These are phyloP conservation scores for Macrolepiota fuliginosa DNA, from an alignment of 768 basidiomycete genomes.

Conservation along the genomic window DNA sequence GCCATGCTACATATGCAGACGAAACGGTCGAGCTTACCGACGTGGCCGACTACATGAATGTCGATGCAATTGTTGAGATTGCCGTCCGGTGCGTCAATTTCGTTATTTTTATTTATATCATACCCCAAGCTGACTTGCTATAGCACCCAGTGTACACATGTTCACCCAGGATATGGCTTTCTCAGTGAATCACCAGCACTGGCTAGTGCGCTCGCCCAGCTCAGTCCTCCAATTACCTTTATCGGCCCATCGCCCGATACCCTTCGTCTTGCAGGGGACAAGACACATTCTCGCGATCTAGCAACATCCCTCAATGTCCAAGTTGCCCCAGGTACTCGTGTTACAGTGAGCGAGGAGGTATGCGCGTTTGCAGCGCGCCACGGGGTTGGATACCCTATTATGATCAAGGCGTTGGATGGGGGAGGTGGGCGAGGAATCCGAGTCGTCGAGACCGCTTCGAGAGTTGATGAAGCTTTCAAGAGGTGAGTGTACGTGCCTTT, in stretches of 20 bases:
- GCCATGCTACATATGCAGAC: constrained; percentile 78
- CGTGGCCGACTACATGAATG: constrained; percentile 43
- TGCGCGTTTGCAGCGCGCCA: constrained; percentile 20
- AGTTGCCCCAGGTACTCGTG: constrained; percentile 29
- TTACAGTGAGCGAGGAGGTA: constrained; percentile 25
- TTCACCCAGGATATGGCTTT: constrained; percentile 74
- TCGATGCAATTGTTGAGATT: constrained; percentile 26
- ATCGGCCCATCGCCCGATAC: constrained; percentile 80
- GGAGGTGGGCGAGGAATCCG: constrained; percentile 91
- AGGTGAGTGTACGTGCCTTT: constrained; percentile 30
- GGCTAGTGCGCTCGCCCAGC: constrained; percentile 73
- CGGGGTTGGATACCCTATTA: constrained; percentile 46
- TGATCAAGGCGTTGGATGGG: constrained; percentile 91
- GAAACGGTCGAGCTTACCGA: constrained; percentile 86
- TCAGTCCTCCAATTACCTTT: constrained; percentile 61
- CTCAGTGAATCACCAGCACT: constrained; percentile 83
- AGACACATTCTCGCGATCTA: constrained; percentile 33
- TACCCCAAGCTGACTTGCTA: neutral
- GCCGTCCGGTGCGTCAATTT: constrained; percentile 23
- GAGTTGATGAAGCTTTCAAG: constrained; percentile 73
- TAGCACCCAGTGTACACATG: constrained; percentile 33
- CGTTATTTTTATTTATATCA: neutral
- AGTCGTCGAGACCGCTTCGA: constrained; percentile 69
- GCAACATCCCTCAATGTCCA: constrained; percentile 26
- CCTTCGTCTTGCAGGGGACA: constrained; percentile 65